Base-by-base conservation (phyloP, 306 rosid genomes). In the Sophora flavescens region DNA sequence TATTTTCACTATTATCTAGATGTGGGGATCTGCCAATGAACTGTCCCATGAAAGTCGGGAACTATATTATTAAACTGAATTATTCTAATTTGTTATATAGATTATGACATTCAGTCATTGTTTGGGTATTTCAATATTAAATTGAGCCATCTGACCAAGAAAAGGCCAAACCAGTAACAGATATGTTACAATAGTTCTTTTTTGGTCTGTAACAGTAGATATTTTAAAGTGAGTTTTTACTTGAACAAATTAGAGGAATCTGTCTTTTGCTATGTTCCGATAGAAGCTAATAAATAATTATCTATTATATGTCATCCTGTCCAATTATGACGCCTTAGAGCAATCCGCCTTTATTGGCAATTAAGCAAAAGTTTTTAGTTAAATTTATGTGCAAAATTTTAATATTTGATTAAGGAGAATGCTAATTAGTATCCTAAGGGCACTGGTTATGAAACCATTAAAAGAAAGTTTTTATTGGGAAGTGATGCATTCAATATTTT, bases 1-100 rank as follows among this genome's bases (percentile, higher is more conserved):
- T 50, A 35, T 48, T 62, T 28, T 75, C 48, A 3, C 62, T 50
- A n/a, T 56, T 7, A 38, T 38, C 42, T 38, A 7, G 42, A 8
- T 5, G 44, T 39, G 44, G 10, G 38, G 42, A 18, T 39, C 44
- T 57, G 5, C 38, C 16, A 36, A 63, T 75, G 47, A 22, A 32
- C 28, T 36, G 72, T 38, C 68, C 64, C 6, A 3, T 44, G 59
- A n/a, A 57, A 67, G 16, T 63, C 56, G 51, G 52, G 16, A 54
- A 9, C 10, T 63, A 32, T 51, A n/a, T 62, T 51, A 15, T 48
- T 52, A 51, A 51, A 69, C 10, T 32, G 17, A 48, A 38, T 11
- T 41, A 15, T 63, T 11, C 65, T 60, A 32, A 32, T 60, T 5
- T 14, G 35, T 30, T 30, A 30, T 30, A 30, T 30, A 3, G 32